phyloP scores from a whole-genome alignment of 2,329 filamentous ascomycete species.

The Colletotrichum costaricense region DNA sequence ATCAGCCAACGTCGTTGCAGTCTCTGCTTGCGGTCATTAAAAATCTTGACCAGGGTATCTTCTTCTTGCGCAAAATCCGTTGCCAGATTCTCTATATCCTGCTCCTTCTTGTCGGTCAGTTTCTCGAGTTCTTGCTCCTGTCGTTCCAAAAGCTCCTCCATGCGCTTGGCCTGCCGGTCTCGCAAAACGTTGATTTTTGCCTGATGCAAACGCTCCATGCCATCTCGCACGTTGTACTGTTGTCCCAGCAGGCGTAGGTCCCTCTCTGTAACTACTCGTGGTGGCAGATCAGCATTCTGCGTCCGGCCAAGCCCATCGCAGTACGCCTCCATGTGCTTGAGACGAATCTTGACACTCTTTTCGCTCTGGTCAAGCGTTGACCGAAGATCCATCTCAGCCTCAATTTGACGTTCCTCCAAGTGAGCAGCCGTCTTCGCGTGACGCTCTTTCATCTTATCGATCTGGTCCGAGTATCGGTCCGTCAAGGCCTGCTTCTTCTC shows the following conservation, averaged over 20 bases:
- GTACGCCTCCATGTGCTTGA: constrained; percentile 76
- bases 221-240: constrained; percentile 70
- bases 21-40: constrained; percentile 56
- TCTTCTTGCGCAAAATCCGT: constrained; percentile 61
- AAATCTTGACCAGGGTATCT: constrained; percentile 56
- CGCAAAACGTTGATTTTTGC: constrained; percentile 73
- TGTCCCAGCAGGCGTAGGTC: constrained; percentile 69
- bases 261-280: constrained; percentile 67
- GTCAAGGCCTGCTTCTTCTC: constrained; percentile 58
- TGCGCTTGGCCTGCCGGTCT: constrained; percentile 71
- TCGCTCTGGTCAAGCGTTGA: constrained; percentile 66
- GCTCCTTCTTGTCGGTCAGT: constrained; percentile 56
- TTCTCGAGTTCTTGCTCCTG: constrained; percentile 64
- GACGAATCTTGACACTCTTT: constrained; percentile 64
- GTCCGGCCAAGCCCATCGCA: constrained; percentile 64
- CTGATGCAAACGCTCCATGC: constrained; percentile 68
- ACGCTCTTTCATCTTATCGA: constrained; percentile 65
- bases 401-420: constrained; percentile 71
- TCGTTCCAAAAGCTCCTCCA: constrained; percentile 67
- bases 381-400: constrained; percentile 70
- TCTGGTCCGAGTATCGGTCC: constrained; percentile 59
- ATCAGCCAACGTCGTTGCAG: constrained; percentile 64
- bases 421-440: constrained; percentile 64
- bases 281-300: constrained; percentile 53
- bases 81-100: constrained; percentile 61